phyloP scores from a whole-genome alignment of 257 asterid species.

The Sherardia arvensis region DNA sequence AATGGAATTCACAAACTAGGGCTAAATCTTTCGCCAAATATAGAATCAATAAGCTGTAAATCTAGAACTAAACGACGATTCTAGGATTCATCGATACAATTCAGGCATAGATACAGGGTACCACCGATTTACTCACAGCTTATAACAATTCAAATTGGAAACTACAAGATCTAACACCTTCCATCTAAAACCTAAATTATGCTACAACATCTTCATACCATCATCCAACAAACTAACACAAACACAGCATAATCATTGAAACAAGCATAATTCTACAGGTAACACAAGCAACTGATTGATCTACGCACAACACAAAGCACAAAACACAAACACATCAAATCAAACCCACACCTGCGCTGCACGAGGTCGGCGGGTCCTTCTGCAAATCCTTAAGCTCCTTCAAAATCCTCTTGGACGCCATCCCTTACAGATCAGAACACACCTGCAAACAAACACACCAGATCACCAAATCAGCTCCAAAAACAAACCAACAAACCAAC shows the following conservation, averaged over 20 bases:
- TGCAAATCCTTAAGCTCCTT: slow-evolving; percentile 44
- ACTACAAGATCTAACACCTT: neutral
- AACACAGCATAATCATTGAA: no score
- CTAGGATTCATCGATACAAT: neutral
- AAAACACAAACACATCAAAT: neutral
- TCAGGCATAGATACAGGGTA: neutral
- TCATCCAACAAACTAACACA: neutral
- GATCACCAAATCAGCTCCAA: slow-evolving; percentile 9
- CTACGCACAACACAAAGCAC: neutral
- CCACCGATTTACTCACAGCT: neutral
- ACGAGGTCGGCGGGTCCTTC: slow-evolving; percentile 42
- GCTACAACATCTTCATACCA: neutral
- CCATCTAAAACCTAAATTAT: neutral
- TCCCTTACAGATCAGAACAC: slow-evolving; percentile 20
- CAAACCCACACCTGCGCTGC: slow-evolving; percentile 35
- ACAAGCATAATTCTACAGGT: neutral
- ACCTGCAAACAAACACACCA: slow-evolving; percentile 4
- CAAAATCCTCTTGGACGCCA: slow-evolving; percentile 40
- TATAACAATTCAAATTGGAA: neutral
- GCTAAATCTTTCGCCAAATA: neutral
- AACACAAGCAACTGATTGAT: neutral
- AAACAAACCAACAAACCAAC: neutral
- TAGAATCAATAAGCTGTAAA: neutral
- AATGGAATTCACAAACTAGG: neutral
- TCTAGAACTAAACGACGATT: neutral